A percentile compares a stretch with the other conserved stretches of the same genome.
These are phyloP conservation scores for Mariannaea elegans DNA, from an alignment of 2,329 filamentous ascomycete species.

Conservation along the genomic window DNA sequence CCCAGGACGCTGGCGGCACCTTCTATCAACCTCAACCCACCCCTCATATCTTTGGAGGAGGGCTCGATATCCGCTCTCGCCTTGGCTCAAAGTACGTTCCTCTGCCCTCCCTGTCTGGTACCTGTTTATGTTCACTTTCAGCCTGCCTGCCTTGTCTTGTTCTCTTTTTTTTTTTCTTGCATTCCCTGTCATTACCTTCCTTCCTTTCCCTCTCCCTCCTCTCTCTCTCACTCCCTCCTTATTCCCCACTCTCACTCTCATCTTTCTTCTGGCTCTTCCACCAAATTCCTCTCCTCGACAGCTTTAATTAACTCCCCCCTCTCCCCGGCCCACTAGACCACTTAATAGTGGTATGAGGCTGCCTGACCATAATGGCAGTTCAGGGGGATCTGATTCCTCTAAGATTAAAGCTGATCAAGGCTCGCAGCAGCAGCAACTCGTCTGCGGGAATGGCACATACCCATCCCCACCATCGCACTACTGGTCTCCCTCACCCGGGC, in stretches of 20 bases:
- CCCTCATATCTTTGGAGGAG: conserved; percentile 56
- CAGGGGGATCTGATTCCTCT: conserved; percentile 1
- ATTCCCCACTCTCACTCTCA: neutral
- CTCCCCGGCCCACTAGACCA: neutral
- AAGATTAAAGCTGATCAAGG: conserved; percentile 31
- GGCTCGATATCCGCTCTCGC: conserved; percentile 63
- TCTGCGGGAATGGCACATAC: conserved; percentile 67
- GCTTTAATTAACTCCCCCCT: neutral
- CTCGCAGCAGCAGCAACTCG: conserved; percentile 58
- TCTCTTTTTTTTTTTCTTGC: conserved; percentile 5
- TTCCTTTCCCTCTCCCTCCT: neutral
- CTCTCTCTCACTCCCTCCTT: neutral
- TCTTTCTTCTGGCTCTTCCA: neutral
- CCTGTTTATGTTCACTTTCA: conserved; percentile 9
- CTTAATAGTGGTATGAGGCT: conserved; percentile 3
- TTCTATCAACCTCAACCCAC: conserved; percentile 59
- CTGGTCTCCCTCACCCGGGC: conserved; percentile 61
- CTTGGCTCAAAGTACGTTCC: conserved; percentile 63
- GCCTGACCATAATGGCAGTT: neutral
- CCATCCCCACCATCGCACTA: conserved; percentile 55
- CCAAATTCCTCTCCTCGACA: too few species aligned
- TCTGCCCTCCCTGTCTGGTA: neutral
- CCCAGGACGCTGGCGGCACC: conserved; percentile 54
- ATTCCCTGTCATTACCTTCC: neutral
- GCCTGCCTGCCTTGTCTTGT: neutral